Conservation (phyloP, 2,329 filamentous ascomycete species). For the Cercospora canescens region DNA sequence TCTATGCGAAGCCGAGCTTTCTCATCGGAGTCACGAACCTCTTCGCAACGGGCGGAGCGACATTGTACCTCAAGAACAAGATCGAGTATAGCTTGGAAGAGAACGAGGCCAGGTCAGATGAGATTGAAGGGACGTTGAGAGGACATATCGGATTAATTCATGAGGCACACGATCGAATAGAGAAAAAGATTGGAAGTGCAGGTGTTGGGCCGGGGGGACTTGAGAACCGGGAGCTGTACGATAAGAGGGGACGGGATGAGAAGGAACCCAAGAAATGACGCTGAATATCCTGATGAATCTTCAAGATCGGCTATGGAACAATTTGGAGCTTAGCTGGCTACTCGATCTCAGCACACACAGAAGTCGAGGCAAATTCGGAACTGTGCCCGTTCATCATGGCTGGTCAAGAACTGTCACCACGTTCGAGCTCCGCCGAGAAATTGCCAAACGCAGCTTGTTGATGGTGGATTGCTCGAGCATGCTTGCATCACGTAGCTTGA, state of each 20-base stretch:
- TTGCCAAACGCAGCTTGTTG: background rate
- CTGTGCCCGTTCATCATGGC: background rate
- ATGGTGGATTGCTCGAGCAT: background rate
- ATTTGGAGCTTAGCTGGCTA: too few relatives aligned
- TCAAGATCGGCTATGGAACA: too few relatives aligned
- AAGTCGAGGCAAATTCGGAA: background rate
- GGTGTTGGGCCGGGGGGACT: slow-evolving; percentile 29
- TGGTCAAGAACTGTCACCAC: background rate
- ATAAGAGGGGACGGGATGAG: slow-evolving; percentile 21
- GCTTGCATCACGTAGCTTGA: background rate
- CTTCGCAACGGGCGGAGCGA: slow-evolving; percentile 20
- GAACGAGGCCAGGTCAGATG: slow-evolving; percentile 50
- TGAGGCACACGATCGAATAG: slow-evolving; percentile 47
- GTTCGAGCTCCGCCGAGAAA: background rate
- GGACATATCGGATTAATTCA: slow-evolving; percentile 52
- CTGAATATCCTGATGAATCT: too few relatives aligned
- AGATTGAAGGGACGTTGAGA: slow-evolving; percentile 49
- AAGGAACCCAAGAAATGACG: slow-evolving; percentile 9
- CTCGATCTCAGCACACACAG: too few relatives aligned
- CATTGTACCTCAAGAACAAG: slow-evolving; percentile 21
- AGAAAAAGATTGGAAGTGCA: slow-evolving; percentile 39
- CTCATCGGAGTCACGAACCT: slow-evolving; percentile 14
- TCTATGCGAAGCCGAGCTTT: slow-evolving; percentile 5
- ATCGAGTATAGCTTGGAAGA: slow-evolving; percentile 47
- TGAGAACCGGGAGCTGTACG: slow-evolving; percentile 23